These are phyloP conservation scores for Heliocybe sulcata DNA, from an alignment of 1,284 basidiomycete species.

Conservation along the genomic window DNA sequence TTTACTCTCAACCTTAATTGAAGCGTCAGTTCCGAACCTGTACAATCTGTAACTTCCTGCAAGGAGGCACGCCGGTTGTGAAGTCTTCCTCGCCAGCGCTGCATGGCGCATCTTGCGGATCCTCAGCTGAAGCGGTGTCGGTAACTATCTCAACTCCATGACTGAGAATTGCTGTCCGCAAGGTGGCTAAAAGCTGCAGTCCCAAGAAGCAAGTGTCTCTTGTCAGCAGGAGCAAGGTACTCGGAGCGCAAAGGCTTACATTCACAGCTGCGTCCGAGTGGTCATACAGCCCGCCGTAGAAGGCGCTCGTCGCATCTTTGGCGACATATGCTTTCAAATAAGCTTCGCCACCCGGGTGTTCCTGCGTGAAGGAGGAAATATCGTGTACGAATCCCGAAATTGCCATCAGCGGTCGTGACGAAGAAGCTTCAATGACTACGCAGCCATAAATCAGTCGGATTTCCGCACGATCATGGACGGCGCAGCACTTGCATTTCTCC, in stretches of 20 bases:
- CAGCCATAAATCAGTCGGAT: neutral
- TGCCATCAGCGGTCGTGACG: constrained; percentile 55
- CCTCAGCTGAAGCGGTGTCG: neutral
- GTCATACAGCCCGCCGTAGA: constrained; percentile 79
- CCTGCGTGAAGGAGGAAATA: constrained; percentile 64
- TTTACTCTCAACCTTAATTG: neutral
- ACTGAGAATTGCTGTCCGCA: neutral
- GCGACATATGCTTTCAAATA: constrained; percentile 62
- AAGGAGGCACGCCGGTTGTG: neutral
- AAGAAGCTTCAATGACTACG: constrained; percentile 53
- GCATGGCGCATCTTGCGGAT: neutral
- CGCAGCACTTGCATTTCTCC: constrained; percentile 76
- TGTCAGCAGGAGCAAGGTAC: neutral
- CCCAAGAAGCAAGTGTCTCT: neutral
- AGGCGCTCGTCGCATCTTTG: constrained; percentile 77
- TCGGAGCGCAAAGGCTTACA: constrained; percentile 29
- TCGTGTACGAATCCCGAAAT: constrained; percentile 88
- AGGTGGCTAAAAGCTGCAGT: neutral
- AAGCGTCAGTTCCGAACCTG: neutral
- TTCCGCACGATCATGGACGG: constrained; percentile 11
- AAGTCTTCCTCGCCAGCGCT: neutral
- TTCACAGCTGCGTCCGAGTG: constrained; percentile 85
- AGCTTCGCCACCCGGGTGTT: constrained; percentile 76
- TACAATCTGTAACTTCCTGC: constrained; percentile 1
- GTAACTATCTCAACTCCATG: neutral